These are phyloP conservation scores for Monilinia laxa DNA, from an alignment of 2,329 filamentous ascomycete species.

Conservation along the genomic window DNA sequence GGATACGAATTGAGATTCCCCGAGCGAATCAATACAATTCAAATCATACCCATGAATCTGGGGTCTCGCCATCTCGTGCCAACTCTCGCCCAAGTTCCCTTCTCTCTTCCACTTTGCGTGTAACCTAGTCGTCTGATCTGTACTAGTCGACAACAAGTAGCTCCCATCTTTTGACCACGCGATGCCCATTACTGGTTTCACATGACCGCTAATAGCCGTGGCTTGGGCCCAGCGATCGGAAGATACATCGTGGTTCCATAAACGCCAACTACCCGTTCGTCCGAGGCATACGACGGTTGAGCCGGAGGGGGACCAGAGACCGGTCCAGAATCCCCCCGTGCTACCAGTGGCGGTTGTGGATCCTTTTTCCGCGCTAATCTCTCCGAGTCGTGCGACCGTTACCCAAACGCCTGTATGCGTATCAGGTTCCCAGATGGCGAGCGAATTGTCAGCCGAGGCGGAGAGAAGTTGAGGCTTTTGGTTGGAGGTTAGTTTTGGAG, in stretches of 20 bases:
- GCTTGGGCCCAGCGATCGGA: constrained; percentile 73
- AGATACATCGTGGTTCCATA: constrained; percentile 67
- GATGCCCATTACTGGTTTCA: constrained; percentile 75
- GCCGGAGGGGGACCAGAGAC: constrained; percentile 83
- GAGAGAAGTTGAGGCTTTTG: constrained; percentile 71
- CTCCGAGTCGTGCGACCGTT: constrained; percentile 79
- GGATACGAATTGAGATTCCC: constrained; percentile 76
- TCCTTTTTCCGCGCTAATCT: constrained; percentile 92
- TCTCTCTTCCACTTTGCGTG: constrained; percentile 72
- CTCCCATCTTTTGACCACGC: constrained; percentile 80
- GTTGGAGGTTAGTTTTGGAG: constrained; percentile 31
- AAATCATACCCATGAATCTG: constrained; percentile 98
- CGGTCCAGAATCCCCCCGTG: constrained; percentile 94
- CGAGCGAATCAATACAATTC: constrained; percentile 84
- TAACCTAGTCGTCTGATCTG: constrained; percentile 89
- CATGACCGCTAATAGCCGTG: constrained; percentile 80
- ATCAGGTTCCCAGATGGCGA: constrained; percentile 91
- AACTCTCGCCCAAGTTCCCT: constrained; percentile 52
- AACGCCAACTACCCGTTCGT: constrained; percentile 88
- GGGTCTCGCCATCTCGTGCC: constrained; percentile 94
- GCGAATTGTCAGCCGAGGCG: constrained; percentile 90
- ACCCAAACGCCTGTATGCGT: constrained; percentile 85
- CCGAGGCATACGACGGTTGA: constrained; percentile 76
- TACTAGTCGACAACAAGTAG: constrained; percentile 84
- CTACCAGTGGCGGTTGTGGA: constrained; percentile 95